Evolutionary conservation across 768 basidiomycete genomes (phyloP), one percentile per base, ranked within the genome.

Genomic region (Trametes cubensis): DNA sequence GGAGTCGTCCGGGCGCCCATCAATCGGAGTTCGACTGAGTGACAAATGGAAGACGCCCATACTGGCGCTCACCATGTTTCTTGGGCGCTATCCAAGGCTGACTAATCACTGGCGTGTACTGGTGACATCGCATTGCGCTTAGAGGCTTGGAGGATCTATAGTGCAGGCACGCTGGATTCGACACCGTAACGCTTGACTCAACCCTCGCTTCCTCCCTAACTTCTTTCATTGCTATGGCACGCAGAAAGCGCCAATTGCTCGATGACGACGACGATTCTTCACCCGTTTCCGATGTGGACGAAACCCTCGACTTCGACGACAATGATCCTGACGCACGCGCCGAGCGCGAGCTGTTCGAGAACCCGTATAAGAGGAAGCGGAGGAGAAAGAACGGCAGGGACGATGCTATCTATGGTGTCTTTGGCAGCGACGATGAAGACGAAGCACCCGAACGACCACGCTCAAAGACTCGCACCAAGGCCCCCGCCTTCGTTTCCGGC

Each of bases 261-360:
- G 90, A 92, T 57, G 88, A 86, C 45, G 85, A 76, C 61, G 83
- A 89, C 72, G 86, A 88, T 71, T 87, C 89, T 13, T 87, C 85
- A 50, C 77, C 78, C 25, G 82, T 73, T 45, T 88, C 86, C 14
- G 83, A 80, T 41, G 80, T 83, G 15, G 79, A 76, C 20, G 69
- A 80, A 46, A 64, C 66, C 38, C 2, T 59, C 8, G 77, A 78
- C 50, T 70, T 70, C n/a, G 76, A 79, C 63, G 80, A 82, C 60
- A 71, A 76, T 34, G 82, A 88, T 67, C 83, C 85, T 3, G 88
- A 89, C 69, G 79, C 79, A 14, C 81, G 84, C 38, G 93, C 85
- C 38, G 92, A 93, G 71, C 88, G 87, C 11, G 83, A 82, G 38
- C 82, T 92, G 8, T 92, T 92, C 72, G 82, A 87, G 69, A 83